Percentiles rank a stretch among this genome's conserved stretches.
phyloP scores from a whole-genome alignment of 306 rosid genomes.

The Ormosia emarginata region DNA sequence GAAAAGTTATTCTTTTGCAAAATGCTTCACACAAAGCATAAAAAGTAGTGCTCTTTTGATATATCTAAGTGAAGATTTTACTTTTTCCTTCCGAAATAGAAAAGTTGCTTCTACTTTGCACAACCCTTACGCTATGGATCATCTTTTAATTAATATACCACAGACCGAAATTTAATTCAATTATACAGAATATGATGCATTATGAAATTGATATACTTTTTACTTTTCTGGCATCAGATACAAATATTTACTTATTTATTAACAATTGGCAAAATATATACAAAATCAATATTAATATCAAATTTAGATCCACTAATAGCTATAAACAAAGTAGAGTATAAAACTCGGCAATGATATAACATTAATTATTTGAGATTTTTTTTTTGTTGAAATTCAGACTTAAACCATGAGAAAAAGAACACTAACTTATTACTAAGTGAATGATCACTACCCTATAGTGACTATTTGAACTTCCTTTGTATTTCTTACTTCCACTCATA shows the following conservation, averaged over 20 bases:
- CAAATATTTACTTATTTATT: not conserved
- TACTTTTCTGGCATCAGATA: not conserved
- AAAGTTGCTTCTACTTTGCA: constrained; percentile 78
- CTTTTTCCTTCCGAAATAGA: constrained; percentile 60
- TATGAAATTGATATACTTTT: not conserved
- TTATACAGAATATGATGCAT: constrained; percentile 21
- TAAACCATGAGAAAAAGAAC: no score
- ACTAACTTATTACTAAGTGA: no score
- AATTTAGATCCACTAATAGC: not conserved
- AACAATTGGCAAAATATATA: not conserved
- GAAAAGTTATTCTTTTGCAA: constrained; percentile 76
- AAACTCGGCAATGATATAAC: no score
- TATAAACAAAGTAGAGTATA: not conserved
- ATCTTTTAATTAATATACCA: constrained; percentile 41
- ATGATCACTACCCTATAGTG: no score
- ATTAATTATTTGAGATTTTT: no score
- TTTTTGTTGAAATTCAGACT: no score
- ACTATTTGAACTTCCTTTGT: no score
- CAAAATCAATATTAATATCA: not conserved
- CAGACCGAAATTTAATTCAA: constrained; percentile 34
- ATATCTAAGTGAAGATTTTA: constrained; percentile 81
- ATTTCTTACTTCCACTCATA: no score
- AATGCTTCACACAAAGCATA: constrained; percentile 63
- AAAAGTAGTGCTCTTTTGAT: constrained; percentile 92
- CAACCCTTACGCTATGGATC: constrained; percentile 69